Evolutionary conservation across 2,329 filamentous ascomycete species (phyloP), one percentile per base, ranked within the genome.

Genomic region (Metarhizium sp.): DNA sequence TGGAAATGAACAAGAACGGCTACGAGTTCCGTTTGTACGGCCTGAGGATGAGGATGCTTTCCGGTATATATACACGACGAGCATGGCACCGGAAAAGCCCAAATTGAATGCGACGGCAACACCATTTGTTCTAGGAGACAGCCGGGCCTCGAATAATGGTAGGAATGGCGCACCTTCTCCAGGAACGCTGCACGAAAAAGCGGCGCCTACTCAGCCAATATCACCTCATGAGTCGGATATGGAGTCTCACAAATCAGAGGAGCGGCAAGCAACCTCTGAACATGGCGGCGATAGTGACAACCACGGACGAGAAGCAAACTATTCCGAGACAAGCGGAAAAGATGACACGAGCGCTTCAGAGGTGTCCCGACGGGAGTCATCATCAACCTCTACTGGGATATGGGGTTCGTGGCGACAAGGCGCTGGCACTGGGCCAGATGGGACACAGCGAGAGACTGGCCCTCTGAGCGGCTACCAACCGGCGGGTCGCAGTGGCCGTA

Each of bases 1-100:
- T 62, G 90, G 95, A 62, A 88, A 90, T 65, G 90, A 95, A 57
- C 82, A 87, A 49, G 90, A 88, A 67, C 94, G 92, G 65, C 76
- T 97, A 13, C 91, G 89, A 16, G 86, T 99, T 38, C 94, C 94
- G 2, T 87, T 99, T 61, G 91, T 96, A 45, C 84, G 94, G 32
- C 94, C 94, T 0, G 94, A 97, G 69, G 87, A 95, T 63, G 90
- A 96, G 55, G 78, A 76, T 3, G 73, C 84, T 0, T 97, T 95
- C 74, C 94, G 88, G 63, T 81, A 85, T 62, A 78, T 97, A 51
- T 83, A 76, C 63, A 91, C 87, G 2, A 77, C 78, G 46, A 80
- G 78, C 56, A 59, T 78, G n/a, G 58, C 73, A 8, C 76, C 78
- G 0, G 80, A 79, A 58, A 82, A 76, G 65, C 77, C 78, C 8